Percentiles rank a stretch among this genome's conserved stretches.
phyloP scores from a whole-genome alignment of 257 asterid genomes.

The Fraxinus anomala region DNA sequence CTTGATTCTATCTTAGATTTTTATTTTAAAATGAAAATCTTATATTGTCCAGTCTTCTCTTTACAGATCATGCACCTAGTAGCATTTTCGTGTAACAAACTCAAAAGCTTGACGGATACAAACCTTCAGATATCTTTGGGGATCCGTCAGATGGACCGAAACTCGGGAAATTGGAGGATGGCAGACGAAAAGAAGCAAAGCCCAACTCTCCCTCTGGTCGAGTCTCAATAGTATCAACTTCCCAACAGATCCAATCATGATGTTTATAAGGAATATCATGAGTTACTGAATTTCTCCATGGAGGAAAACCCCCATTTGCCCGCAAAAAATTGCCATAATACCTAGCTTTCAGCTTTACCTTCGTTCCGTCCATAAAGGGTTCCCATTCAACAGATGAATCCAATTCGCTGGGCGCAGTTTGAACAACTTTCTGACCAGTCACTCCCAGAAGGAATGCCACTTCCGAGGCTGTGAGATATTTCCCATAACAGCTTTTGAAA shows the following conservation, averaged over 20 bases:
- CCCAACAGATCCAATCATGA: slow-evolving; percentile 75
- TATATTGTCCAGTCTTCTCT: too few relatives aligned
- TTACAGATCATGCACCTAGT: too few relatives aligned
- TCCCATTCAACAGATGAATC: slow-evolving; percentile 83
- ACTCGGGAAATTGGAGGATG: too few relatives aligned
- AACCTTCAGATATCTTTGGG: too few relatives aligned
- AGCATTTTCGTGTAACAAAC: too few relatives aligned
- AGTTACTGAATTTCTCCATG: slow-evolving; percentile 86
- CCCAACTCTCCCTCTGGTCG: slow-evolving; percentile 30
- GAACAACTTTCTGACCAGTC: slow-evolving; percentile 70
- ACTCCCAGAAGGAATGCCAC: slow-evolving; percentile 60
- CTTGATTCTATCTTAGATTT: too few relatives aligned
- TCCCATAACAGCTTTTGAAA: slow-evolving; percentile 66
- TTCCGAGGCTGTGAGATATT: slow-evolving; percentile 66
- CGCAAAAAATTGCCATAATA: slow-evolving; percentile 78
- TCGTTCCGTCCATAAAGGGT: slow-evolving; percentile 65
- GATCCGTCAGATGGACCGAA: too few relatives aligned
- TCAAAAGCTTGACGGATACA: too few relatives aligned
- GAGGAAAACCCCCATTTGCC: slow-evolving; percentile 88
- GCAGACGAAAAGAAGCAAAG: too few relatives aligned
- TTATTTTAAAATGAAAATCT: too few relatives aligned
- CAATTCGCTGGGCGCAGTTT: slow-evolving; percentile 54
- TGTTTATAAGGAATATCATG: slow-evolving; percentile 80
- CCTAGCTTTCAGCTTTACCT: slow-evolving; percentile 60
- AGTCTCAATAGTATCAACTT: slow-evolving; percentile 54